phyloP scores from a whole-genome alignment of 2,329 filamentous ascomycete species.

The Arthroderma sp. region DNA sequence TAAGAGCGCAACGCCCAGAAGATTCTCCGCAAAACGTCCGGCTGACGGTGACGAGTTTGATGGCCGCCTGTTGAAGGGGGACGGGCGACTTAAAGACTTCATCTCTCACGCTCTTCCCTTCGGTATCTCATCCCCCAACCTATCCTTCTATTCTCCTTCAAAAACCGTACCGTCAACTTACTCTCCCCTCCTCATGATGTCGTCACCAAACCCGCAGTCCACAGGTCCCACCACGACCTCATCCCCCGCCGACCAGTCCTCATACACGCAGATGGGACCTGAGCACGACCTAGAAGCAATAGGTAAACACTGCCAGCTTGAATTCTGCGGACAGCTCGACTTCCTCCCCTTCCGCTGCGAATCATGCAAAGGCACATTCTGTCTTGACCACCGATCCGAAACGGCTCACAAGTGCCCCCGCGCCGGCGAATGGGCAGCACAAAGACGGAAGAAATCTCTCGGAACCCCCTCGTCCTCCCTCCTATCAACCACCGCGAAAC shows the following conservation, averaged over 20 bases:
- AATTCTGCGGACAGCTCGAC: constrained; percentile 87
- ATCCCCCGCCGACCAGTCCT: constrained; percentile 7
- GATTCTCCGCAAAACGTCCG: too few relatives aligned
- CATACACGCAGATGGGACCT: constrained; percentile 29
- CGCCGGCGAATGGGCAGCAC: constrained; percentile 47
- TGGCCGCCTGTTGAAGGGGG: too few relatives aligned
- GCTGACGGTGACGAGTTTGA: too few relatives aligned
- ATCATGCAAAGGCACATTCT: constrained; percentile 72
- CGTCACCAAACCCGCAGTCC: too few relatives aligned
- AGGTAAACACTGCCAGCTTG: constrained; percentile 79
- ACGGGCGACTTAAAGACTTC: too few relatives aligned
- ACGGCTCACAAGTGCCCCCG: constrained; percentile 57
- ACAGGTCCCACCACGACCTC: not conserved
- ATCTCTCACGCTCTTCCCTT: too few relatives aligned
- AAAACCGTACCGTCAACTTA: too few relatives aligned
- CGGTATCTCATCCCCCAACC: too few relatives aligned
- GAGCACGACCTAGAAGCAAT: constrained; percentile 71
- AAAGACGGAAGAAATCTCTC: constrained; percentile 28
- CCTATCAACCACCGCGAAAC: constrained; percentile 29
- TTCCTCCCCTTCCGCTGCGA: constrained; percentile 93
- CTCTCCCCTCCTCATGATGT: not conserved
- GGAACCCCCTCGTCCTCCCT: constrained; percentile 15
- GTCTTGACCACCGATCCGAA: constrained; percentile 86
- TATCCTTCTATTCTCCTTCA: too few relatives aligned
- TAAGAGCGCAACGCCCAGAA: too few relatives aligned